These are phyloP conservation scores for Alternaria consortialis DNA, from an alignment of 2,329 filamentous ascomycete genomes.

Conservation along the genomic window DNA sequence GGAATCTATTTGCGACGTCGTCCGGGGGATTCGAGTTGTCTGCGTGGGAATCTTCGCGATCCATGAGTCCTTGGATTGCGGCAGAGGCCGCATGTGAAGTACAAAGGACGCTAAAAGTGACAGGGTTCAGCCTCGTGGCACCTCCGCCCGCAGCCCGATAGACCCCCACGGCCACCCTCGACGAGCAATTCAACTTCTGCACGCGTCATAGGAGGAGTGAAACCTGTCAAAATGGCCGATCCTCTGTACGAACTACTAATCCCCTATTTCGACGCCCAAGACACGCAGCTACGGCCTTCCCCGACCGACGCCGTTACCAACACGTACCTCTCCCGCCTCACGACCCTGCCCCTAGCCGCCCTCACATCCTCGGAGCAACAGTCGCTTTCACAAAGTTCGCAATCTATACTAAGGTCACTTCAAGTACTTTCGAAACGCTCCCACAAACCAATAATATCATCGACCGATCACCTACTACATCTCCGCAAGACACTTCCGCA, in stretches of 20 bases:
- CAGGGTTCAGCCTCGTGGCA: conserved; percentile 9
- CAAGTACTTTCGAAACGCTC: conserved; percentile 91
- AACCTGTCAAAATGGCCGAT: conserved; percentile 56
- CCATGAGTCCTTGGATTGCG: conserved; percentile 7
- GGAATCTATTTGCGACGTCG: not conserved
- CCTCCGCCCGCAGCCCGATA: conserved; percentile 8
- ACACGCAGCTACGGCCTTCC: conserved; percentile 50
- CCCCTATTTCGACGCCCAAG: conserved; percentile 64
- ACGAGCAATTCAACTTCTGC: not conserved
- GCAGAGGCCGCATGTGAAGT: conserved; percentile 14
- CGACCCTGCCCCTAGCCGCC: conserved; percentile 77
- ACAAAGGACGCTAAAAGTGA: not conserved
- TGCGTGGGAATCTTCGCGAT: conserved; percentile 7
- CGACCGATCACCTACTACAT: conserved; percentile 78
- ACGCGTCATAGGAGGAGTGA: not conserved
- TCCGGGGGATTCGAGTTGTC: not conserved
- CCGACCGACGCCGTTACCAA: conserved; percentile 64
- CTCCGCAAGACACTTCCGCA: conserved; percentile 76
- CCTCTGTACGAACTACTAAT: conserved; percentile 77
- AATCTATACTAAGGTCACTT: conserved; percentile 81
- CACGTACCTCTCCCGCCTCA: conserved; percentile 79
- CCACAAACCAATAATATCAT: conserved; percentile 83
- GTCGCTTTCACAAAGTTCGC: conserved; percentile 79
- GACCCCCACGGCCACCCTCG: not conserved
- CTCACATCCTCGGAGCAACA: conserved; percentile 80